These are phyloP conservation scores for Citrullus colocynthis DNA, from an alignment of 306 rosid species.

Conservation along the genomic window DNA sequence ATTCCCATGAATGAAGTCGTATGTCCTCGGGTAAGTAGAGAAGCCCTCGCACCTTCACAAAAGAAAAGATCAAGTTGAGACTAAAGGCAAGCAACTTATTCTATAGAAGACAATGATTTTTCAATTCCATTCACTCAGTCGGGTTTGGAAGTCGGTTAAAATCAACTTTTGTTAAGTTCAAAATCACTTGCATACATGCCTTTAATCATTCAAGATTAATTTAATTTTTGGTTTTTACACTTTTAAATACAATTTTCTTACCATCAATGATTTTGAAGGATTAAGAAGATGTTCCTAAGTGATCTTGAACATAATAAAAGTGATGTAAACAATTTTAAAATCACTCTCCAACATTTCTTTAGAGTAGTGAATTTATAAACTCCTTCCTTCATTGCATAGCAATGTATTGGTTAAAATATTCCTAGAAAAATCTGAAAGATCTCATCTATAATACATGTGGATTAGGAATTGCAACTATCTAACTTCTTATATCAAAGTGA, in stretches of 20 bases:
- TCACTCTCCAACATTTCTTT: background rate
- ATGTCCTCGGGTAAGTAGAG: constrained; percentile 97
- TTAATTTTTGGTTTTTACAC: too few relatives aligned
- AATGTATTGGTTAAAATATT: background rate
- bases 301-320: too few relatives aligned
- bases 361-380: background rate
- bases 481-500: background rate
- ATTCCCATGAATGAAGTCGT: constrained; percentile 78
- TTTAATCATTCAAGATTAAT: too few relatives aligned
- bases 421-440: background rate
- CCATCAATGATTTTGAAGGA: too few relatives aligned
- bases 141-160: too few relatives aligned
- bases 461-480: background rate
- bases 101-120: too few relatives aligned
- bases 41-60: constrained; percentile 95
- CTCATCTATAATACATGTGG: background rate
- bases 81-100: constrained; percentile 1
- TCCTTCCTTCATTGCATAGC: background rate
- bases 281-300: too few relatives aligned
- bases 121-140: background rate
- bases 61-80: background rate
- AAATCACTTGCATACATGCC: too few relatives aligned
- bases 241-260: too few relatives aligned
- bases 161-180: too few relatives aligned
- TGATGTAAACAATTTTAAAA: too few relatives aligned